Percentiles rank a stretch among this genome's conserved stretches.
These are phyloP conservation scores for Cucurbitaria berberidis DNA, from an alignment of 2,329 filamentous ascomycete genomes.

Conservation along the genomic window DNA sequence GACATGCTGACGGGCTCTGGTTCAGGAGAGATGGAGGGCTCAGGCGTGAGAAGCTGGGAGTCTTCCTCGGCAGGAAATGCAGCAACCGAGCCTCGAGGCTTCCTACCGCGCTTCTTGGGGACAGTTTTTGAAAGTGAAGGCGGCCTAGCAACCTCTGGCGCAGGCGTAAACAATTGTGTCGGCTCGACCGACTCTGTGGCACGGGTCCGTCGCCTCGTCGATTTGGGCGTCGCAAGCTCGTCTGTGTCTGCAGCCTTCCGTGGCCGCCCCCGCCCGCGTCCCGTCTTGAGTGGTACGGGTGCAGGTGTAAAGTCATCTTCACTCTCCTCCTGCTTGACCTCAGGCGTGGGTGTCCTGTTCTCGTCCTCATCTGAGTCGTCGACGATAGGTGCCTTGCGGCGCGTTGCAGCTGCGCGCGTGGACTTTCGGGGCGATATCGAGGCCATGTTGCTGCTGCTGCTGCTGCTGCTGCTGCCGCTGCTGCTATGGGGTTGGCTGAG, in stretches of 20 bases:
- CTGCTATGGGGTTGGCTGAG: constrained; percentile 20
- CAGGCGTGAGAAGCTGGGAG: constrained; percentile 54
- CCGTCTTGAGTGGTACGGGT: constrained; percentile 67
- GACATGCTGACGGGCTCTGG: constrained; percentile 55
- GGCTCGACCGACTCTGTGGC: constrained; percentile 60
- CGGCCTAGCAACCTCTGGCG: constrained; percentile 58
- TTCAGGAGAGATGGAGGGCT: constrained; percentile 64
- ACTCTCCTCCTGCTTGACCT: constrained; percentile 63
- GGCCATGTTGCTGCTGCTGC: no score
- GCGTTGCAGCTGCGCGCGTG: constrained; percentile 65
- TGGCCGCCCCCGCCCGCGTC: constrained; percentile 63
- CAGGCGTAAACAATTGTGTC: constrained; percentile 65
- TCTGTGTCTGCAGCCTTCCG: constrained; percentile 46
- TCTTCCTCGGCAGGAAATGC: constrained; percentile 46
- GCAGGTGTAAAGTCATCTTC: constrained; percentile 84
- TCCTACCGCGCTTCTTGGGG: constrained; percentile 66
- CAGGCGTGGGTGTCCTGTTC: constrained; percentile 61
- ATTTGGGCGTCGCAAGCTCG: constrained; percentile 53
- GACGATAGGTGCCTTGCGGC: constrained; percentile 71
- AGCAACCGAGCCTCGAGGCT: constrained; percentile 51
- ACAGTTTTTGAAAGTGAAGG: constrained; percentile 26
- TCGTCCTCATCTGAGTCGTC: constrained; percentile 81
- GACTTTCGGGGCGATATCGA: constrained; percentile 58
- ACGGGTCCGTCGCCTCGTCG: constrained; percentile 55
- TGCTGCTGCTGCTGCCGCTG: no score